Evolutionary conservation across 1,284 basidiomycete genomes (phyloP), one percentile per base, ranked within the genome.

Genomic region (Ustilago cynodontis): DNA sequence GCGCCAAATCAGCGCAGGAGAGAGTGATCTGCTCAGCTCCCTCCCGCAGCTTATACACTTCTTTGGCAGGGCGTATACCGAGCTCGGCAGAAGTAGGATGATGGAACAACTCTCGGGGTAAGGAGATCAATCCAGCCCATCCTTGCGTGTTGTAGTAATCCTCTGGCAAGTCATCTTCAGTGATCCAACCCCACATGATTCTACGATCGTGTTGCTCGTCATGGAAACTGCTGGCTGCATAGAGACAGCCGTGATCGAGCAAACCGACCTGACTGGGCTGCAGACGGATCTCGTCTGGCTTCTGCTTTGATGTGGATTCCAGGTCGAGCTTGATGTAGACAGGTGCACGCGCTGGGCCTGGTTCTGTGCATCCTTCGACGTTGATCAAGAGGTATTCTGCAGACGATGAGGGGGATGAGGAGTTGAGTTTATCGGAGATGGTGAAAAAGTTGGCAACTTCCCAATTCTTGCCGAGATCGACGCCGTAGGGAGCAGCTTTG

Each of bases 111-210:
- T 78, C 78, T 24, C 80, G 64, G 8, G 80, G 80, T 7, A 81
- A 55, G 28, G 76, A 69, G 52, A 81, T 70, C 41, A 68, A 53
- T 4, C 80, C 80, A 0, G 75, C 62, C 80, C 80, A 81, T 2
- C 80, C 80, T 45, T 81, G 80, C 2, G 64, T 66, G 22, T 80
- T 41, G 65, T 75, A 75, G 43, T 77, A 71, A 24, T 50, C 49
- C 18, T 76, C 71, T 9, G 71, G 61, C 22, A 81, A 50, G 43
- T 80, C 78, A 45, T 81, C 80, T 22, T 81, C 80, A 2, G 80
- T 72, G 47, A 81, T 71, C 80, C 80, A 81, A 8, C 77, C 75
- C 79, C 79, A 81, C 64, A 81, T 71, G 52, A 81, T 61, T 10
- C 79, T 55, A 14, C 78, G 71, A 10, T 66, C 28, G 29, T 56